A percentile compares a stretch with the other conserved stretches of the same genome.
Conservation (phyloP, 768 basidiomycete genomes). For the Mycena vulgaris region DNA sequence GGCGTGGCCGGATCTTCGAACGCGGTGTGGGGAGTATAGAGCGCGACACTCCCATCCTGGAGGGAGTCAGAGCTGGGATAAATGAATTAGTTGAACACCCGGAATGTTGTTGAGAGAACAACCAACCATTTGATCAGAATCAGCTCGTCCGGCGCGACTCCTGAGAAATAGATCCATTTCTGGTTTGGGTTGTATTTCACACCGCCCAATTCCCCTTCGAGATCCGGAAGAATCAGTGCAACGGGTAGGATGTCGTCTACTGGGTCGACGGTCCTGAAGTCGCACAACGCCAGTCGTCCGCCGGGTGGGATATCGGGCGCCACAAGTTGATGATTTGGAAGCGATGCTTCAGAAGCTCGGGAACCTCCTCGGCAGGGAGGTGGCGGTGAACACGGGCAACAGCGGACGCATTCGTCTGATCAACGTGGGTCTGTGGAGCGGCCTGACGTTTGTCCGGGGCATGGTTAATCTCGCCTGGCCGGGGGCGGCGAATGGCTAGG, state of each 20-base stretch:
- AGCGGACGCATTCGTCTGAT: constrained; percentile 64
- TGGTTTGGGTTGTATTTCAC: constrained; percentile 63
- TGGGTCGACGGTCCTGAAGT: constrained; percentile 62
- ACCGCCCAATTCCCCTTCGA: constrained; percentile 66
- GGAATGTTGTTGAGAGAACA: too few species aligned
- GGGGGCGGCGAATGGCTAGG: constrained; percentile 61
- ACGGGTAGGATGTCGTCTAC: constrained; percentile 60
- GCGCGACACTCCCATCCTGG: constrained; percentile 28
- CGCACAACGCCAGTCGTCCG: constrained; percentile 51
- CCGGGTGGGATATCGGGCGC: too few species aligned
- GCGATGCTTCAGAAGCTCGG: constrained; percentile 60
- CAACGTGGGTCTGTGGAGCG: constrained; percentile 63
- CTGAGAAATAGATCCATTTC: constrained; percentile 63
- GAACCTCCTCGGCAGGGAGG: constrained; percentile 62
- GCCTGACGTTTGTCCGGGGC: constrained; percentile 60
- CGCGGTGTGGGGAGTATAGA: constrained; percentile 29
- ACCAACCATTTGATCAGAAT: too few species aligned
- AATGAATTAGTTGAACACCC: too few species aligned
- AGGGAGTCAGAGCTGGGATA: constrained; percentile 18
- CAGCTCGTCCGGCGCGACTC: constrained; percentile 18
- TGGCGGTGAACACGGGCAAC: constrained; percentile 65
- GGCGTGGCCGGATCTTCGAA: constrained; percentile 28
- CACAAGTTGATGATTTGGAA: too few species aligned
- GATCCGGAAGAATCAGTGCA: constrained; percentile 63
- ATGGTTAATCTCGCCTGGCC: constrained; percentile 55